Conservation (phyloP, 305 asterid genomes). For the Fraxinus latifolia region DNA sequence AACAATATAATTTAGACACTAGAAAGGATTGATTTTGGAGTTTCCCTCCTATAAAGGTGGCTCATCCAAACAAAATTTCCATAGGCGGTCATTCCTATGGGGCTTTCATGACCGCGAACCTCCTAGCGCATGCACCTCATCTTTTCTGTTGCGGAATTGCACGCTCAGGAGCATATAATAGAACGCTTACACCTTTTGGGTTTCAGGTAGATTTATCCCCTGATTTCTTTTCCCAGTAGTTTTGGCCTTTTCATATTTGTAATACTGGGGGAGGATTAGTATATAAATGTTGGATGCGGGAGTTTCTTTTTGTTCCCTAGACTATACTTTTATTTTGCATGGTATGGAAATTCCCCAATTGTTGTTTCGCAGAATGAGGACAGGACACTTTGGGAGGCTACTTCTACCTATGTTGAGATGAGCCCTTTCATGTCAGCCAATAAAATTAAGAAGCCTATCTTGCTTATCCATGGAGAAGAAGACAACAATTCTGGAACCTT, state of each 20-base stretch:
- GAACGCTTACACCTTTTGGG: constrained; percentile 97
- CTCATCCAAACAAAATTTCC: constrained; percentile 84
- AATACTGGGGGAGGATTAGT: constrained; percentile 5
- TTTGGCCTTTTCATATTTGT: background rate
- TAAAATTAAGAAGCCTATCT: constrained; percentile 91
- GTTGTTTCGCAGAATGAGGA: constrained; percentile 66
- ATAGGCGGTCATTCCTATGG: constrained; percentile 98
- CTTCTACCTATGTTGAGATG: constrained; percentile 72
- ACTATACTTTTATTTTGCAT: background rate
- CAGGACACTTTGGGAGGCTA: constrained; percentile 97
- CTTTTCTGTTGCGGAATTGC: constrained; percentile 92
- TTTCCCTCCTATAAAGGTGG: constrained; percentile 58
- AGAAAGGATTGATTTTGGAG: background rate
- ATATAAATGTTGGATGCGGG: background rate
- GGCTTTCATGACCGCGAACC: constrained; percentile 98
- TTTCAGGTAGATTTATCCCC: constrained; percentile 65
- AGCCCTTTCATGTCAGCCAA: constrained; percentile 93
- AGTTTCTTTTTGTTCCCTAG: background rate
- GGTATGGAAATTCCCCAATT: constrained; percentile 4
- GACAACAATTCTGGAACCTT: constrained; percentile 95
- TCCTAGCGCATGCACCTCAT: constrained; percentile 96
- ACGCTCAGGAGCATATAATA: constrained; percentile 95
- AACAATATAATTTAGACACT: background rate
- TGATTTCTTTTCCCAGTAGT: background rate
- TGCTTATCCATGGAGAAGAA: constrained; percentile 97